Percentiles rank a stretch among this genome's conserved stretches.
phyloP scores from a whole-genome alignment of 352 stramenopile genomes.

The Peronospora belbahrii region DNA sequence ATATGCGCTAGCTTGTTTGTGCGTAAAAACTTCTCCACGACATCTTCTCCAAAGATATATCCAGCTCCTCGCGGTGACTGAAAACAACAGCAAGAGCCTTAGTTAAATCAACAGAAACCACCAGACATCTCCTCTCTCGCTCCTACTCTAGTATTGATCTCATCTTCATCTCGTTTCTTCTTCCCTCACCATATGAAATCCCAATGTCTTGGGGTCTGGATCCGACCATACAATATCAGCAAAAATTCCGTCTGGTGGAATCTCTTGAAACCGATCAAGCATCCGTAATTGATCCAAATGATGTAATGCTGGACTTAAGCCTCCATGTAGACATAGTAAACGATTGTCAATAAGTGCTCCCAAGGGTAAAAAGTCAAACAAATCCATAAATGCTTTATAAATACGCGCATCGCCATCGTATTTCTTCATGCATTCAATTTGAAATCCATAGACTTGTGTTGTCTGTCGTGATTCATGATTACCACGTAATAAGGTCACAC shows the following conservation, averaged over 20 bases:
- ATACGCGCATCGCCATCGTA: conserved; percentile 66
- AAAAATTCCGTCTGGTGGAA: conserved; percentile 67
- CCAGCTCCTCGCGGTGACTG: conserved; percentile 70
- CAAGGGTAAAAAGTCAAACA: conserved; percentile 71
- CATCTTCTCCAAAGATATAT: conserved; percentile 84
- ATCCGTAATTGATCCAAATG: conserved; percentile 90
- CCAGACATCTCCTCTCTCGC: too few species aligned
- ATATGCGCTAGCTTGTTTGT: conserved; percentile 77
- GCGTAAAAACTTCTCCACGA: conserved; percentile 79
- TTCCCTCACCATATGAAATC: conserved; percentile 70
- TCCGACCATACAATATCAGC: conserved; percentile 84
- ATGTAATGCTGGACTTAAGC: conserved; percentile 58
- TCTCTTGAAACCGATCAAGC: conserved; percentile 78
- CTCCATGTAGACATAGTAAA: conserved; percentile 61
- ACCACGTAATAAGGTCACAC: conserved; percentile 89
- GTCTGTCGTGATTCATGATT: conserved; percentile 92
- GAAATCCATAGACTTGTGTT: conserved; percentile 77
- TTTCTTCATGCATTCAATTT: conserved; percentile 82
- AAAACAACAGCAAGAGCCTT: background rate
- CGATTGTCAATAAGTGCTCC: conserved; percentile 75
- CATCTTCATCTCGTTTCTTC: too few species aligned
- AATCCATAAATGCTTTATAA: conserved; percentile 74
- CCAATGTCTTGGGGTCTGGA: conserved; percentile 67
- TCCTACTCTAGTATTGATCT: too few species aligned
- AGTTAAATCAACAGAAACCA: too few species aligned